phyloP scores from a whole-genome alignment of 148 eudicot genomes.

The Rhododendron molle region DNA sequence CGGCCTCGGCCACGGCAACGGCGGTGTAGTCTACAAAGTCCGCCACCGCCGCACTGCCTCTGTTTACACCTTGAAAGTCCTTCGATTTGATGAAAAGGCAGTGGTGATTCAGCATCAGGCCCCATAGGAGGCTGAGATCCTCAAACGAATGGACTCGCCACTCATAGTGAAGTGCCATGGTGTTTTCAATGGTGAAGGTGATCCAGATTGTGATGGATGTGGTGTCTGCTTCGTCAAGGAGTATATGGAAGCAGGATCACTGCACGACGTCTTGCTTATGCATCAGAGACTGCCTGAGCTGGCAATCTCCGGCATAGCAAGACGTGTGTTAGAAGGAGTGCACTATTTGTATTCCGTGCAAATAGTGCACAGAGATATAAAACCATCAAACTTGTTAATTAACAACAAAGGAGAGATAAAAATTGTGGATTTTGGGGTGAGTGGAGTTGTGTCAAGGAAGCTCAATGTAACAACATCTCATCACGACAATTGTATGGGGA shows the following conservation, averaged over 20 bases:
- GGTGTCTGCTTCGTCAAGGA: constrained; percentile 21
- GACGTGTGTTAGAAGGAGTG: constrained; percentile 26
- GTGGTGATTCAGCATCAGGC: constrained; percentile 10
- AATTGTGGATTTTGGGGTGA: constrained; percentile 32
- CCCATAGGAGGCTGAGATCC: constrained; percentile 17
- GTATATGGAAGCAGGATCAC: constrained; percentile 28
- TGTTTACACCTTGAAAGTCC: constrained; percentile 22
- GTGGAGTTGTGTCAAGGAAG: constrained; percentile 9
- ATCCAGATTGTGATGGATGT: background rate
- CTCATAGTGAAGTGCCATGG: constrained; percentile 21
- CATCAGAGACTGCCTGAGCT: constrained; percentile 9
- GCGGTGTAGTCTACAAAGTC: constrained; percentile 27
- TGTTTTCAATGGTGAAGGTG: constrained; percentile 11
- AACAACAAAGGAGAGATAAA: constrained; percentile 23
- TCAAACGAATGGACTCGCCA: constrained; percentile 18
- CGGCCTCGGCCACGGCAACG: constrained; percentile 27
- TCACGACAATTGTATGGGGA: constrained; percentile 9
- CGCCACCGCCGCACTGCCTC: constrained; percentile 6
- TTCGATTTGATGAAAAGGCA: constrained; percentile 4
- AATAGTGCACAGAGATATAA: constrained; percentile 35
- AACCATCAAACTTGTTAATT: constrained; percentile 32
- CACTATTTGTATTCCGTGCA: constrained; percentile 18
- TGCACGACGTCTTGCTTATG: constrained; percentile 11
- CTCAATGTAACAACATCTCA: background rate
- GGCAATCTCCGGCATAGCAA: constrained; percentile 13